Conservation (phyloP, 2,329 filamentous ascomycete species). For the Exutisphaerella laricina region DNA sequence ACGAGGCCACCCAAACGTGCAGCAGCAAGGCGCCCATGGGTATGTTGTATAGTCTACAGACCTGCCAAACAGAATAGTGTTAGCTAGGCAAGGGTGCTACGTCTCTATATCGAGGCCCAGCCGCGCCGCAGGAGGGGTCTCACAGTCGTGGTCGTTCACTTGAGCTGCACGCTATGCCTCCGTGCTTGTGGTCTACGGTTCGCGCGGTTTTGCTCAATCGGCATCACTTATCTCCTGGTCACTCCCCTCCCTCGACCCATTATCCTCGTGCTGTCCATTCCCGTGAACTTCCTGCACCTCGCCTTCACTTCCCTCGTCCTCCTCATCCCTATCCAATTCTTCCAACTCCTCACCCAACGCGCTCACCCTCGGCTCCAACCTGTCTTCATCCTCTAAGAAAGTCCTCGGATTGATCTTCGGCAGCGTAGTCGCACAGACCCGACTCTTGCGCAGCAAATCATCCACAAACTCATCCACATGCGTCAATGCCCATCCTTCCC, state of each 20-base stretch:
- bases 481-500: conserved; percentile 69
- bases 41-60: too few species aligned
- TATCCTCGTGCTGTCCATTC: conserved; percentile 8
- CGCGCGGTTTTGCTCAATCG: too few species aligned
- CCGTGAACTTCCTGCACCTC: conserved; percentile 25
- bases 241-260: conserved; percentile 6
- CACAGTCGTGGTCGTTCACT: too few species aligned
- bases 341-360: conserved; percentile 72
- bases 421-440: conserved; percentile 84
- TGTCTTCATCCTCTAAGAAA: conserved; percentile 79
- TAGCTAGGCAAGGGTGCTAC: too few species aligned
- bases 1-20: too few species aligned
- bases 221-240: conserved; percentile 23
- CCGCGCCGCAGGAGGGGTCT: too few species aligned
- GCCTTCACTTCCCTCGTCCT: conserved; percentile 34
- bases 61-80: too few species aligned
- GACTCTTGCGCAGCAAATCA: conserved; percentile 79
- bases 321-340: conserved; percentile 58
- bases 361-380: conserved; percentile 79
- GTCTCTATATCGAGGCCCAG: too few species aligned
- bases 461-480: conserved; percentile 91
- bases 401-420: conserved; percentile 84
- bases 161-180: too few species aligned
- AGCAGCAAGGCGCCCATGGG: too few species aligned
- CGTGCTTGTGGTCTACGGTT: too few species aligned